Evolutionary conservation across 306 rosid genomes (phyloP), one percentile per base, ranked within the genome.

Genomic region (Gastrolobium villosum): DNA sequence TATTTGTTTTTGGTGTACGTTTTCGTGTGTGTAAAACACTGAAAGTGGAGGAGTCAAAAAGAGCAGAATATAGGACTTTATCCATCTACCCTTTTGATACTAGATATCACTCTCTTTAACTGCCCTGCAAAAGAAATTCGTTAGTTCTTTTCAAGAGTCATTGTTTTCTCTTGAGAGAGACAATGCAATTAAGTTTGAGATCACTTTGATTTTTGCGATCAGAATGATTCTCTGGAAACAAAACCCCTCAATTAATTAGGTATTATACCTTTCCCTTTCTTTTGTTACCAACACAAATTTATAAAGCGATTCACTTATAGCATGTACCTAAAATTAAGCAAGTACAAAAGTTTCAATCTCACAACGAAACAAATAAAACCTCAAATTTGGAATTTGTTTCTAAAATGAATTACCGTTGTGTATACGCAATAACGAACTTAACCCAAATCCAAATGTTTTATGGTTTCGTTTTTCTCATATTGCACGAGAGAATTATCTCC

Each of bases 41-140:
- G 43, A 72, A 85, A 85, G 83, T 26, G 72, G 44, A 60, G 55
- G 76, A 66, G 86, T 83, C 83, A 77, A 81, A 80, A 72, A 50
- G 79, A 15, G 54, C 57, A 75, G 7, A 65, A 43, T 26, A 34
- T 75, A 20, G 26, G 34, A 40, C 87, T 81, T 82, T 86, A 63
- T 66, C 36, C 45, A 45, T 41, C 13, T 66, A 63, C 64, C 72
- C 82, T 79, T 85, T 89, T 82, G 74, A 72, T 80, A 63, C 31
- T 1, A 46, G 10, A 39, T 41, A 77, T 77, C 76, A 74, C 52
- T 61, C 70, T 64, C 90, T 77, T 72, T 71, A 90, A 90, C 92
- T 64, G 85, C 80, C 91, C 82, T 87, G 70, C 32, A 87, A 90
- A 85, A 91, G 85, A 83, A 89, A 82, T 84, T 89, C 80, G 90